Conservation (phyloP, 164 flowering plant genomes). For the Umbellularia californica region DNA sequence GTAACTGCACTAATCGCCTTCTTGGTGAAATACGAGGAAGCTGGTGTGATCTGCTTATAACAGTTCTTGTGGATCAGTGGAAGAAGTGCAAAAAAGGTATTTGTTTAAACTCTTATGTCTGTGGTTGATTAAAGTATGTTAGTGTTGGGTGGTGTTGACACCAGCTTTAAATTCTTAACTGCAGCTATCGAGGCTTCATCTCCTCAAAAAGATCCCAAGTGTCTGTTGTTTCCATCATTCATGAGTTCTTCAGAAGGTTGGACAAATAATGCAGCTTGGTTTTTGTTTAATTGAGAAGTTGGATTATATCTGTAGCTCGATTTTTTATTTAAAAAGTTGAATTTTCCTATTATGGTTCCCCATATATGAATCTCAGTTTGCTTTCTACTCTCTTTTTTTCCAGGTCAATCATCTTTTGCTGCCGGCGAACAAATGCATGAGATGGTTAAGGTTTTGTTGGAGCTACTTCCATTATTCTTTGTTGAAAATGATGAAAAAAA, state of each 20-base stretch:
- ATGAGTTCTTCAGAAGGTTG: conserved; percentile 47
- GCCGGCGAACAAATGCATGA: conserved; percentile 84
- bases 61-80: conserved; percentile 79
- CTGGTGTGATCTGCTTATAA: conserved; percentile 74
- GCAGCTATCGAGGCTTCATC: conserved; percentile 88
- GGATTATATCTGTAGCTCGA: not conserved
- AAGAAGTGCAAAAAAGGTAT: conserved; percentile 93
- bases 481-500: not conserved
- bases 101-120: conserved; percentile 5
- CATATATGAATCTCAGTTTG: not conserved
- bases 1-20: conserved; percentile 39
- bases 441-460: conserved; percentile 60
- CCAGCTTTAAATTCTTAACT: conserved; percentile 19
- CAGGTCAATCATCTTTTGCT: conserved; percentile 59
- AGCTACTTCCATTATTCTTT: conserved; percentile 2
- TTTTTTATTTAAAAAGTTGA: not conserved
- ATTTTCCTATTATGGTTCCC: not conserved
- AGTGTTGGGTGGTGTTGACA: not conserved
- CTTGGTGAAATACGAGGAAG: conserved; percentile 56
- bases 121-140: not conserved
- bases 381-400: not conserved
- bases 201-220: conserved; percentile 76
- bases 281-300: not conserved
- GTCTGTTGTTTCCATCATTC: conserved; percentile 45
- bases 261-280: not conserved